Percentiles rank a stretch among this genome's conserved stretches.
Conservation (phyloP, 116 monocot species). For the Phalaenopsis hybrid region DNA sequence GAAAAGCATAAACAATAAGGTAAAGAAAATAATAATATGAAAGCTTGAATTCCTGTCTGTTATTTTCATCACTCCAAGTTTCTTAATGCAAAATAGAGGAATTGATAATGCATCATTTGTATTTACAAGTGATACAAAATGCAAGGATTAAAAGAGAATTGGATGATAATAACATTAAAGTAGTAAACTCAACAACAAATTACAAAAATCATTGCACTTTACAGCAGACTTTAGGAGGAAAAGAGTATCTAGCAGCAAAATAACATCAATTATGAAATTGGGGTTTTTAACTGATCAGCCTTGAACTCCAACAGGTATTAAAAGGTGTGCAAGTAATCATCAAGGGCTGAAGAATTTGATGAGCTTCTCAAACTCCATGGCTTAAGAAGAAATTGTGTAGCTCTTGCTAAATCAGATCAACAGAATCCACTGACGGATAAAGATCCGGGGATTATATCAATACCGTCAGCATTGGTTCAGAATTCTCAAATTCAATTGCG, state of each 20-base stretch:
- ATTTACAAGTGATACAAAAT: conserved; percentile 39
- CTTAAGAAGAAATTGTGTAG: conserved; percentile 24
- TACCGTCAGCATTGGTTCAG: conserved; percentile 39
- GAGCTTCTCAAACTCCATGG: conserved; percentile 23
- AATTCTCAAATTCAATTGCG: conserved; percentile 23
- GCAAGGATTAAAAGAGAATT: conserved; percentile 28
- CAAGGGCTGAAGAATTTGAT: conserved; percentile 22
- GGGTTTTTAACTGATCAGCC: too few species aligned
- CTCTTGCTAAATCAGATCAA: conserved; percentile 28
- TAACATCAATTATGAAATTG: too few species aligned
- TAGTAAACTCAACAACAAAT: conserved; percentile 1
- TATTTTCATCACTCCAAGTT: too few species aligned
- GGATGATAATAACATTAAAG: conserved; percentile 19
- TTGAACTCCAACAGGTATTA: not conserved
- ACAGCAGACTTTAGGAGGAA: too few species aligned
- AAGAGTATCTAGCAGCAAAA: too few species aligned
- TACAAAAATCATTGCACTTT: not conserved
- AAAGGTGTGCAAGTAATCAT: conserved; percentile 16
- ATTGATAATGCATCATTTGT: conserved; percentile 1
- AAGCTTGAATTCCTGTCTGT: too few species aligned
- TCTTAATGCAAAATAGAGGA: not conserved
- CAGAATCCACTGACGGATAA: conserved; percentile 33
- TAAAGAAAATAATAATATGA: too few species aligned
- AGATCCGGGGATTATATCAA: conserved; percentile 34
- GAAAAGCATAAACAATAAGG: too few species aligned